Evolutionary conservation across 805 yeast genomes (phyloP), one percentile per base, ranked within the genome.

Genomic region (Yarrowia deformans): DNA sequence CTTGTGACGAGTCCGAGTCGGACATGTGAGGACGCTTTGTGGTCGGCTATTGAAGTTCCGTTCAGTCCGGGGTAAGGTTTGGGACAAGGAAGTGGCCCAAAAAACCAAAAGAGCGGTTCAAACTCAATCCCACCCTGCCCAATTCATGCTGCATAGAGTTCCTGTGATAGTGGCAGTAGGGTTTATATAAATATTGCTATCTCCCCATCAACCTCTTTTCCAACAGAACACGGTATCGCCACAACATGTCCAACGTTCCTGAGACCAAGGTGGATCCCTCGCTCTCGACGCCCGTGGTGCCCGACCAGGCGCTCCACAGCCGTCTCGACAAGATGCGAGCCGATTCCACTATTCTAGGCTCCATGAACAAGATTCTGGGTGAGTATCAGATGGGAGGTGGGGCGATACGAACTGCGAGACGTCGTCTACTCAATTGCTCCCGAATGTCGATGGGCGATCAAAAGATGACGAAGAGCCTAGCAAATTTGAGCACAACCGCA

Each of bases 291-390:
- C 55, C 68, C 16, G 56, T 48, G 68, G 68, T 63, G 68, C 68
- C 69, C 49, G 13, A 29, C 3, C 52, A 50, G 69, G 69, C 35
- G 5, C 61, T 40, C 12, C 52, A 40, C 69, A 66, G 43, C 61
- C 60, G 61, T 6, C 73, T 78, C 72, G 79, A 78, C 72, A 75
- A 75, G 64, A 77, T 79, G 76, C 79, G 81, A 43, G 76, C 74
- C 18, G 78, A 77, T 68, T 76, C 81, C 58, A 74, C 78, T 69
- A 81, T 85, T 69, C 79, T 85, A 49, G 86, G 87, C 63, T 77
- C 83, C 69, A 84, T 84, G 79, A 84, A 84, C 79, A 84, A 85
- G 78, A 75, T 81, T 68, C 78, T 81, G 60, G 82, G 66, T 60
- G 66, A 60, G 66, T 60, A 60, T 13, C 29, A 23, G 4, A 2